Conservation (phyloP, 2,329 filamentous ascomycete genomes). For the Colletotrichum tabaci region DNA sequence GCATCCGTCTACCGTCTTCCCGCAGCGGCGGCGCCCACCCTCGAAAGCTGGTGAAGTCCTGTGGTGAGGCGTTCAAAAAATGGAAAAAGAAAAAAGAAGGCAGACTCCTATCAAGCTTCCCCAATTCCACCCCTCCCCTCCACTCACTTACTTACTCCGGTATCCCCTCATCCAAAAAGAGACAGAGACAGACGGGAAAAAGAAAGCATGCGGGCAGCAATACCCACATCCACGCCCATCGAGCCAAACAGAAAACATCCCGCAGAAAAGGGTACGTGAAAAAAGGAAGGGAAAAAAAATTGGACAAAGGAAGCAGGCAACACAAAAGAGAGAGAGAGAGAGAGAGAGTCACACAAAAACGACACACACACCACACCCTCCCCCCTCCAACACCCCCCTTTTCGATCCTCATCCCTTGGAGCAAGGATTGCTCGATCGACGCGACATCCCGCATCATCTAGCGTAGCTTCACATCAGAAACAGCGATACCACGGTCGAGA, state of each 20-base stretch:
- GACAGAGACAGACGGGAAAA: not conserved
- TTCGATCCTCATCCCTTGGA: not conserved
- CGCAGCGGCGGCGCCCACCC: constrained; percentile 24
- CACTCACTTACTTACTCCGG: not conserved
- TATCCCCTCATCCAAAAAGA: not conserved
- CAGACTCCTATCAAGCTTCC: not conserved
- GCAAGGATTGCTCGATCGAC: constrained; percentile 9
- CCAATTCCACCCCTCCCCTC: not conserved
- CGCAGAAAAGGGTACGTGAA: not conserved
- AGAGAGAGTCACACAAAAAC: no score
- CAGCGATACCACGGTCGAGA: not conserved
- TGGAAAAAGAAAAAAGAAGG: no score
- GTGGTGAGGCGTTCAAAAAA: no score
- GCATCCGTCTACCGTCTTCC: constrained; percentile 14
- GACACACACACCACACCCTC: not conserved
- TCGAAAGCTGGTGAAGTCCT: not conserved
- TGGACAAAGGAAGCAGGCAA: no score
- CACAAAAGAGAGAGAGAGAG: no score
- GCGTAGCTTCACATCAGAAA: not conserved
- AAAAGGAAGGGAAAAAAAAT: no score
- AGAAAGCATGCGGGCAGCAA: not conserved
- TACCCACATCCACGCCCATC: not conserved
- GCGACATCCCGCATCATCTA: constrained; percentile 4
- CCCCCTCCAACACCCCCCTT: not conserved
- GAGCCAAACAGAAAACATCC: constrained; percentile 21